These are phyloP conservation scores for Gaultheria prostrata DNA, from an alignment of 148 eudicot genomes.

Conservation along the genomic window DNA sequence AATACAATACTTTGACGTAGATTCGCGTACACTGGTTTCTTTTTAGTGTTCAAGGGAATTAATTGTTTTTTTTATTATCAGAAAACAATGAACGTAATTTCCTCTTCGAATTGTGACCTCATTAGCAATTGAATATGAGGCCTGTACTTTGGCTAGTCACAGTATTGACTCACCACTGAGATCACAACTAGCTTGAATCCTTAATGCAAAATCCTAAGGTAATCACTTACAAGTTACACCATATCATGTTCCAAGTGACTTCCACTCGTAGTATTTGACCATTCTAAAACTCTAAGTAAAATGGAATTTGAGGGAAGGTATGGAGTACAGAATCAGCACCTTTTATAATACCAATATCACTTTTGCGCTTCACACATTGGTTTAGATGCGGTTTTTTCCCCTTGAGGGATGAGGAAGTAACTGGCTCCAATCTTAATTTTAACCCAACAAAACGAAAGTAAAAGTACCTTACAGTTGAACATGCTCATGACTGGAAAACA, in stretches of 20 bases:
- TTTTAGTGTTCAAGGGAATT: not conserved
- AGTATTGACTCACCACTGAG: not conserved
- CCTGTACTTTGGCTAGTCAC: not conserved
- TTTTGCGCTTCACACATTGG: not conserved
- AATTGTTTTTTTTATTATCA: not conserved
- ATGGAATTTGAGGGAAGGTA: constrained; percentile 4
- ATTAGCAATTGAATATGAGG: not conserved
- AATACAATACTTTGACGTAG: not conserved
- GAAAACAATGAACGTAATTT: not conserved
- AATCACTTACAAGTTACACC: not conserved
- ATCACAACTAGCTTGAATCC: not conserved
- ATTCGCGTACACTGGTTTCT: not conserved
- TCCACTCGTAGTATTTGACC: not conserved
- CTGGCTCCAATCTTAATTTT: not conserved
- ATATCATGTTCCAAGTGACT: not conserved
- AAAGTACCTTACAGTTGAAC: not conserved
- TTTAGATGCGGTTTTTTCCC: not conserved
- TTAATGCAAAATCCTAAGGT: not conserved
- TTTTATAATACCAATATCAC: not conserved
- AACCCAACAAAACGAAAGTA: not conserved
- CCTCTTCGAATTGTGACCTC: not conserved
- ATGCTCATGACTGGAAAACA: not conserved
- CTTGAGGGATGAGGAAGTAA: not conserved
- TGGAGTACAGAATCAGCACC: not conserved
- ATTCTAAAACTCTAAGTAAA: not conserved